Percentiles rank a stretch among this genome's conserved stretches.
Evolutionary conservation across 495 filamentous ascomycete genomes (phyloP).

Genomic region (Penicillium canariense): DNA sequence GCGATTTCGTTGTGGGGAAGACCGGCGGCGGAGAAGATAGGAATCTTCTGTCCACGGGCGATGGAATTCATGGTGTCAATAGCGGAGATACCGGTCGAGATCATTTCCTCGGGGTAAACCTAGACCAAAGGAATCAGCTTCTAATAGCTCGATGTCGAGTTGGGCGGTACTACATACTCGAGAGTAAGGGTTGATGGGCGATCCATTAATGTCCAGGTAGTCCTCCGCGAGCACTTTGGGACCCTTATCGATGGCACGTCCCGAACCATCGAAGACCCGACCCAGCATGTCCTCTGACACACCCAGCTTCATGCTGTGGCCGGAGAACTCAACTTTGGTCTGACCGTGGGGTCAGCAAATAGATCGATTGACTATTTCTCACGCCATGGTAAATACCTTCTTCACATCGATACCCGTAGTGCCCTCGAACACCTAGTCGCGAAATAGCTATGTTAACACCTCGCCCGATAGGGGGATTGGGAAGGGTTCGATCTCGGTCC

Average conservation of each 20-base stretch:
- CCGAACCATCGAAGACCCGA: slow-evolving; percentile 97
- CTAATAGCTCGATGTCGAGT: background rate
- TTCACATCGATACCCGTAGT: slow-evolving; percentile 97
- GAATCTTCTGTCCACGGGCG: slow-evolving; percentile 98
- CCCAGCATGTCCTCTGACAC: slow-evolving; percentile 99
- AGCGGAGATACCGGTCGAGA: slow-evolving; percentile 97
- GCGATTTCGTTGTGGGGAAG: slow-evolving; percentile 99
- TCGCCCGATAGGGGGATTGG: slow-evolving; percentile 8
- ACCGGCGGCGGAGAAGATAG: slow-evolving; percentile 98
- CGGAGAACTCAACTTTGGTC: slow-evolving; percentile 96
- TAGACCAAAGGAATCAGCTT: slow-evolving; percentile 34
- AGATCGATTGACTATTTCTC: background rate
- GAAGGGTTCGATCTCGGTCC: slow-evolving; percentile 9
- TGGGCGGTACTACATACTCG: slow-evolving; percentile 56
- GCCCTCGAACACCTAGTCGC: slow-evolving; percentile 87
- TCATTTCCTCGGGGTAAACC: slow-evolving; percentile 99
- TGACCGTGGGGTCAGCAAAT: slow-evolving; percentile 35
- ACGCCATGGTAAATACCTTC: slow-evolving; percentile 59
- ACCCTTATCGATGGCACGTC: slow-evolving; percentile 95
- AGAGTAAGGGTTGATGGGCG: slow-evolving; percentile 97
- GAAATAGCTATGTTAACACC: slow-evolving; percentile 24
- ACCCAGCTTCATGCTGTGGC: slow-evolving; percentile 94
- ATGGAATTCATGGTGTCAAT: slow-evolving; percentile 99
- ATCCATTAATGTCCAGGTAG: slow-evolving; percentile 98
- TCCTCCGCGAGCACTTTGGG: slow-evolving; percentile 98